phyloP scores from a whole-genome alignment of 306 rosid genomes.

The Glycine soja region DNA sequence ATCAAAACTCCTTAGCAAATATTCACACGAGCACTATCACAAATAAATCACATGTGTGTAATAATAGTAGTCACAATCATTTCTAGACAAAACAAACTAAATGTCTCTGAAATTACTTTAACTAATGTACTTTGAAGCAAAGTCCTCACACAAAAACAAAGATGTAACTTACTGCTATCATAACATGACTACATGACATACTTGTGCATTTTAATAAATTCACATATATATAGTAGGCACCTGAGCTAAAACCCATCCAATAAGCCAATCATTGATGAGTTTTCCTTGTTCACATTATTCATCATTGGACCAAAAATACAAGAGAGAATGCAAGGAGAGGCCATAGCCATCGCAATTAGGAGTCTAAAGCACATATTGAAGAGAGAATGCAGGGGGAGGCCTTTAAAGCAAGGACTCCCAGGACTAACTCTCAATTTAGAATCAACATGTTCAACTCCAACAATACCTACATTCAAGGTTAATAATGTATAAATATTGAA shows the following conservation, averaged over 20 bases:
- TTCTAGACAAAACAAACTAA: neutral
- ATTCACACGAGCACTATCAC: constrained; percentile 72
- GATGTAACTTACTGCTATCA: neutral
- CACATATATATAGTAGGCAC: constrained; percentile 52
- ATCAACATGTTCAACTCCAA: constrained; percentile 65
- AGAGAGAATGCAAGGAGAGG: constrained; percentile 1
- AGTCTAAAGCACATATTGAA: constrained; percentile 46
- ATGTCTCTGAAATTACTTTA: neutral
- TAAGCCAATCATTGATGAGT: constrained; percentile 99
- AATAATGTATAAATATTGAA: constrained; percentile 42
- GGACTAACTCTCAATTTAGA: constrained; percentile 80
- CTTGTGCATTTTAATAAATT: constrained; percentile 30
- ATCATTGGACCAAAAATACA: constrained; percentile 37
- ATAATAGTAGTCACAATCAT: neutral
- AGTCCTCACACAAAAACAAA: neutral
- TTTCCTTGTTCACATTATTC: too few species aligned
- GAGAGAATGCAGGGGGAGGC: too few species aligned
- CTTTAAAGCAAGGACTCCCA: constrained; percentile 72
- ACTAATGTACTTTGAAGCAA: constrained; percentile 10
- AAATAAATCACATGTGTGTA: constrained; percentile 20
- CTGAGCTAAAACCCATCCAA: constrained; percentile 94
- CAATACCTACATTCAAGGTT: constrained; percentile 65
- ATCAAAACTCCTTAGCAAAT: too few species aligned
- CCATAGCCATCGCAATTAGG: constrained; percentile 19
- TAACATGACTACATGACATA: neutral